Percentiles rank a stretch among this genome's conserved stretches.
Evolutionary conservation across 257 asterid genomes (phyloP).

Genomic region (Striga asiatica): DNA sequence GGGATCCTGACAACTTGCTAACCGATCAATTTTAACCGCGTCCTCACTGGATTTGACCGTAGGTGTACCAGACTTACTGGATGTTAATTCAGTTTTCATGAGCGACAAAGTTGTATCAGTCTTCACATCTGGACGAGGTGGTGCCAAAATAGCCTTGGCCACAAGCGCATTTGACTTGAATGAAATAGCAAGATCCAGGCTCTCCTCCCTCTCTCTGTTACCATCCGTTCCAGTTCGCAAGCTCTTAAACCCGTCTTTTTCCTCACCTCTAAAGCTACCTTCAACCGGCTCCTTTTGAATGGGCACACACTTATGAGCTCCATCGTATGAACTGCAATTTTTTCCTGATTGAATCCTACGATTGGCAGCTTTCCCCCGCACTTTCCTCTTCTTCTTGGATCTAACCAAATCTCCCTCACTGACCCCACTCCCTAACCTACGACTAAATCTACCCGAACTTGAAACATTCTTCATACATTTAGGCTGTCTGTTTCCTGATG

Average conservation of each 20-base stretch:
- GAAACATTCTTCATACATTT: conserved; percentile 14
- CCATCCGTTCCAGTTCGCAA: conserved; percentile 23
- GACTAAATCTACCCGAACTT: conserved; percentile 35
- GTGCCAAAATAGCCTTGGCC: conserved; percentile 57
- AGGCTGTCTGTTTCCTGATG: conserved; percentile 15
- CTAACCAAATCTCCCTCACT: conserved; percentile 22
- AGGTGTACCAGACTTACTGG: conserved; percentile 21
- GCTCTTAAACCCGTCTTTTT: conserved; percentile 19
- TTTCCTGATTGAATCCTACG: conserved; percentile 44
- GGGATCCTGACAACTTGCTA: conserved; percentile 17
- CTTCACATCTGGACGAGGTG: conserved; percentile 29
- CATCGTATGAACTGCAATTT: conserved; percentile 25
- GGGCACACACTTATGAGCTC: conserved; percentile 22
- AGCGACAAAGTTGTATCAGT: conserved; percentile 13
- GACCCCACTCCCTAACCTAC: conserved; percentile 34
- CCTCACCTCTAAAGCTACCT: conserved; percentile 30
- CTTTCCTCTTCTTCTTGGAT: conserved; percentile 33
- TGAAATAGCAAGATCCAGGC: conserved; percentile 69
- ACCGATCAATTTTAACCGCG: conserved; percentile 16
- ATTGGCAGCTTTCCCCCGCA: conserved; percentile 37
- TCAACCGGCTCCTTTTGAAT: conserved; percentile 15
- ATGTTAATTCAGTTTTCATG: conserved; percentile 21
- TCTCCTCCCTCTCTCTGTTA: conserved; percentile 34
- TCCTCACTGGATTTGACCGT: conserved; percentile 18
- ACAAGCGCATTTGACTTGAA: conserved; percentile 72